Percentiles rank a stretch among this genome's conserved stretches.
These are phyloP conservation scores for Pythium biforme DNA, from an alignment of 352 stramenopile species.

Conservation along the genomic window DNA sequence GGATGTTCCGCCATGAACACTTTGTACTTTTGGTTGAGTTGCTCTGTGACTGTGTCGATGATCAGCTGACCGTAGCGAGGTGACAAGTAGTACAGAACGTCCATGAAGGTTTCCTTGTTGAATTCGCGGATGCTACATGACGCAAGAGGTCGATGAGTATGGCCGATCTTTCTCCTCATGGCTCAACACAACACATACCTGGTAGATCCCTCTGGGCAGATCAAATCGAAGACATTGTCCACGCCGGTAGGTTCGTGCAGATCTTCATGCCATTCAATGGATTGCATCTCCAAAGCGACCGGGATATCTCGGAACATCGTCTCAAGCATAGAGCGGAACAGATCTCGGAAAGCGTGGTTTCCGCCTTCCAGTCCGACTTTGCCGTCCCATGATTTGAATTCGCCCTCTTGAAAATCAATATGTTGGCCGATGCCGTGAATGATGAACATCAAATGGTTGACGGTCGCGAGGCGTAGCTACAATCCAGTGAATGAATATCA, in stretches of 20 bases:
- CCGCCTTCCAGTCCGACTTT: conserved; percentile 67
- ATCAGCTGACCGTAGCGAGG: conserved; percentile 90
- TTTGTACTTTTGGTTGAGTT: conserved; percentile 89
- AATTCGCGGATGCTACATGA: conserved; percentile 83
- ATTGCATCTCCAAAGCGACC: conserved; percentile 83
- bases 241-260: conserved; percentile 83
- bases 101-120: conserved; percentile 94
- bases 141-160: not conserved
- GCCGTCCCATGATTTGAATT: conserved; percentile 80
- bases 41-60: conserved; percentile 86
- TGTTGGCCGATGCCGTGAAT: conserved; percentile 87
- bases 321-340: conserved; percentile 75
- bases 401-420: conserved; percentile 82
- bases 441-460: conserved; percentile 87
- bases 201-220: conserved; percentile 71
- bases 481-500: not conserved
- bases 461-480: conserved; percentile 63
- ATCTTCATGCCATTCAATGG: conserved; percentile 90
- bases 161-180: not conserved
- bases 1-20: conserved; percentile 89
- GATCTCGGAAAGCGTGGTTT: conserved; percentile 76
- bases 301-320: conserved; percentile 83
- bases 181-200: conserved; percentile 35
- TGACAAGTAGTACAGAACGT: conserved; percentile 93
- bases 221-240: conserved; percentile 83